Conservation (phyloP, 495 filamentous ascomycete species). For the Rostrohypoxylon terebratum region DNA sequence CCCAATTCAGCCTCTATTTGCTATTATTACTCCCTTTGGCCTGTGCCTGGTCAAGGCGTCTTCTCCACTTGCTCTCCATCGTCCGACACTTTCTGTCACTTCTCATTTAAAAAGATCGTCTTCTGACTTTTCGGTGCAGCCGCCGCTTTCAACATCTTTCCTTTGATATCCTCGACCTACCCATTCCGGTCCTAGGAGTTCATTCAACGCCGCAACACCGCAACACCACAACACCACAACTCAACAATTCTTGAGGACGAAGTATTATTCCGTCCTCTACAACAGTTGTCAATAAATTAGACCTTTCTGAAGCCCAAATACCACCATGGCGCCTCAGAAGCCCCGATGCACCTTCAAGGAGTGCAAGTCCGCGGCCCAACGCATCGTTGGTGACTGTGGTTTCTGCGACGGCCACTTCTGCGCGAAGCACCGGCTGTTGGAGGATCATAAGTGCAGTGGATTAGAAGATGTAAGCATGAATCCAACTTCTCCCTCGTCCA, state of each 20-base stretch:
- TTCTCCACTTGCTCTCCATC: constrained; percentile 41
- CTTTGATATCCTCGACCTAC: constrained; percentile 42
- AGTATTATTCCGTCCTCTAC: background rate
- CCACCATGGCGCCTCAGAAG: constrained; percentile 76
- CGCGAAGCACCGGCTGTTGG: constrained; percentile 90
- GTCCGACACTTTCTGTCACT: constrained; percentile 34
- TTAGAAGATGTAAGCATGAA: constrained; percentile 79
- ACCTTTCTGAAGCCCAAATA: constrained; percentile 9
- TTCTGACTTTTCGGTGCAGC: constrained; percentile 35
- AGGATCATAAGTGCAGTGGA: constrained; percentile 93
- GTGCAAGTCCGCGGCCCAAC: constrained; percentile 85
- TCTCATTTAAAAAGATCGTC: constrained; percentile 36
- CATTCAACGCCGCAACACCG: constrained; percentile 22
- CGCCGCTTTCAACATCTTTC: constrained; percentile 47
- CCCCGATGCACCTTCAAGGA: constrained; percentile 87
- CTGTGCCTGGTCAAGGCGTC: constrained; percentile 44
- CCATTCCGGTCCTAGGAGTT: constrained; percentile 47
- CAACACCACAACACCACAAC: constrained; percentile 34
- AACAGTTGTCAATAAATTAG: background rate
- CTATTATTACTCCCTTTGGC: constrained; percentile 32
- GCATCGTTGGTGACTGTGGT: constrained; percentile 94
- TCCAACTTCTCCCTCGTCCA: constrained; percentile 21
- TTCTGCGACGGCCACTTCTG: constrained; percentile 96
- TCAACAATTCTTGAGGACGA: constrained; percentile 34
- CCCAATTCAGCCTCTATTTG: constrained; percentile 37